Conservation (phyloP, 805 yeast species). For the Isabelozyma pseudorhagii region DNA sequence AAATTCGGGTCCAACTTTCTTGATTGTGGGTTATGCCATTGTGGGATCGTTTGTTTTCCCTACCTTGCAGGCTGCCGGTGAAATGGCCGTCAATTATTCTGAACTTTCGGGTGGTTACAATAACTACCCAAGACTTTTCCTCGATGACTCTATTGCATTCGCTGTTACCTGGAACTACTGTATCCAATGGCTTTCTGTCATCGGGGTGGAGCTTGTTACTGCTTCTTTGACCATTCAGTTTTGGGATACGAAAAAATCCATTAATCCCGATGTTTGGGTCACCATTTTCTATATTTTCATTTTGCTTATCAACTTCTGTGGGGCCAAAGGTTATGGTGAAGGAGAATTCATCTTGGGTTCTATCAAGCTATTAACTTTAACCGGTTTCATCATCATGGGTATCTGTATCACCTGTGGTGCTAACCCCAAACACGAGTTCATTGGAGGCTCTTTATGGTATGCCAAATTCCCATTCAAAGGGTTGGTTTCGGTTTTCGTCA, state of each 20-base stretch:
- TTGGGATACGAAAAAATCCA: slow-evolving; percentile 37
- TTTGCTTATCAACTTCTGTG: slow-evolving; percentile 41
- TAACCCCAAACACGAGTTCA: slow-evolving; percentile 26
- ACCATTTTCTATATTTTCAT: slow-evolving; percentile 48
- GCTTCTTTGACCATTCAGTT: slow-evolving; percentile 59
- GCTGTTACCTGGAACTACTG: slow-evolving; percentile 63
- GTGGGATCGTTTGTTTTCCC: slow-evolving; percentile 35
- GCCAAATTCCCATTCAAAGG: slow-evolving; percentile 38
- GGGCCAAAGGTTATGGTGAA: slow-evolving; percentile 47
- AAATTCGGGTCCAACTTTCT: slow-evolving; percentile 36
- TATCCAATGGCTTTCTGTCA: slow-evolving; percentile 60
- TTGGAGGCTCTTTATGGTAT: slow-evolving; percentile 31
- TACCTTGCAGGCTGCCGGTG: slow-evolving; percentile 41
- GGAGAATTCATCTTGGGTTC: slow-evolving; percentile 40
- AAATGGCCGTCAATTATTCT: slow-evolving; percentile 57
- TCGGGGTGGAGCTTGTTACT: slow-evolving; percentile 63
- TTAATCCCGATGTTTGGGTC: slow-evolving; percentile 58
- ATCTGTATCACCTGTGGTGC: slow-evolving; percentile 39
- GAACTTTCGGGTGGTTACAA: slow-evolving; percentile 62
- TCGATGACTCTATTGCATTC: slow-evolving; percentile 57
- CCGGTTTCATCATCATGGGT: slow-evolving; percentile 41
- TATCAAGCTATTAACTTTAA: slow-evolving; percentile 32
- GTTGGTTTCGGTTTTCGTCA: slow-evolving; percentile 34
- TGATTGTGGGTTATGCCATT: slow-evolving; percentile 30
- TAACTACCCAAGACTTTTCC: slow-evolving; percentile 49